Evolutionary conservation across 257 asterid genomes (phyloP).

Genomic region (Petunia axillaris): DNA sequence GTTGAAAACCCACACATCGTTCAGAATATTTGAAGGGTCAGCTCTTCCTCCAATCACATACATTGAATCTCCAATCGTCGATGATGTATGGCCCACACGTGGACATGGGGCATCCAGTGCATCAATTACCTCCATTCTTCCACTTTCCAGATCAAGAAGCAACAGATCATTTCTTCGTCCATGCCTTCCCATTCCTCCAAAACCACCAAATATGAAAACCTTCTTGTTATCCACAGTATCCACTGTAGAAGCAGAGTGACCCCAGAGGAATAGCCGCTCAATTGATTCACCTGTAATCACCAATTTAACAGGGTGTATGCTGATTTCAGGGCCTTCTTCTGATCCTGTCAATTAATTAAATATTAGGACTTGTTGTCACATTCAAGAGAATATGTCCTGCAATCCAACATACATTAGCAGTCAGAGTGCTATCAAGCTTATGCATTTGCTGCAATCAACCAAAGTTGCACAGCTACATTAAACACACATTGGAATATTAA

Average conservation of each 20-base stretch:
- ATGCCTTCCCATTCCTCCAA: conserved; percentile 97
- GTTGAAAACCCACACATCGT: conserved; percentile 79
- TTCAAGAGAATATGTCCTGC: conserved; percentile 76
- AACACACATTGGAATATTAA: not conserved
- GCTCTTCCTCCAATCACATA: conserved; percentile 94
- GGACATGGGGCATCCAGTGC: conserved; percentile 70
- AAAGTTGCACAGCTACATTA: conserved; percentile 7
- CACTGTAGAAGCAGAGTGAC: conserved; percentile 77
- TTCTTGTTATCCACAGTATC: conserved; percentile 43
- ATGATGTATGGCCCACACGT: conserved; percentile 85
- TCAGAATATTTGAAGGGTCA: conserved; percentile 76
- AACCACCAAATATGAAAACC: conserved; percentile 82
- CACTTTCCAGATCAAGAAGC: conserved; percentile 57
- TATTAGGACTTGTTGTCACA: conserved; percentile 78
- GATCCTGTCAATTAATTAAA: conserved; percentile 90
- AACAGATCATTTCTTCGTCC: conserved; percentile 75
- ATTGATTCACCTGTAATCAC: conserved; percentile 61
- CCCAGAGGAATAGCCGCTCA: conserved; percentile 95
- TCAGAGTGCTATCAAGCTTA: conserved; percentile 33
- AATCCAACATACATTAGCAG: conserved; percentile 50
- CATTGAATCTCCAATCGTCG: conserved; percentile 59
- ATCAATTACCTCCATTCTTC: conserved; percentile 52
- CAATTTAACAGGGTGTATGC: conserved; percentile 53
- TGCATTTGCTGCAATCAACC: conserved; percentile 35
- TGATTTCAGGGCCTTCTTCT: conserved; percentile 37